Percentiles rank a stretch among this genome's conserved stretches.
phyloP scores from a whole-genome alignment of 192 early-diverging fungal species.

The Entomortierella beljakovae region DNA sequence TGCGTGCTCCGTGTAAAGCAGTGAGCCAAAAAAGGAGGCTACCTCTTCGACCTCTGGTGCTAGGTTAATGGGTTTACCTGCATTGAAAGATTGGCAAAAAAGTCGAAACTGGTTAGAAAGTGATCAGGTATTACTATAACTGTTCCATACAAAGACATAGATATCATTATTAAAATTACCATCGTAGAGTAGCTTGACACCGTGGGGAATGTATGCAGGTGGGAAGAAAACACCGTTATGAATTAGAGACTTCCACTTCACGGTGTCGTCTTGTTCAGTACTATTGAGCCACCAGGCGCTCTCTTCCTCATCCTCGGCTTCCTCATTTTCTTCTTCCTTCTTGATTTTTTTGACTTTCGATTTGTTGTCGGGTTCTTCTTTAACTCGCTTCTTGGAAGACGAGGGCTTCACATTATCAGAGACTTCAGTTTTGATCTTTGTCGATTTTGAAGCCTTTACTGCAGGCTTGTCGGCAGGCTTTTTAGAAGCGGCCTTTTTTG shows the following conservation, averaged over 20 bases:
- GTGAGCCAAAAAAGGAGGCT: constrained; percentile 91
- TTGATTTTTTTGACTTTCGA: constrained; percentile 29
- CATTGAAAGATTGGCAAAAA: no score
- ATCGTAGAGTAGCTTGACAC: constrained; percentile 88
- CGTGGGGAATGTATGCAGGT: constrained; percentile 90
- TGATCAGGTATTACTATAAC: not conserved
- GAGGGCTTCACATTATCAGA: constrained; percentile 10
- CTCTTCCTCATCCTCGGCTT: constrained; percentile 54
- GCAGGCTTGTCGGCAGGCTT: constrained; percentile 36
- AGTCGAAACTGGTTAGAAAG: no score
- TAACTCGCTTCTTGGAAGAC: constrained; percentile 42
- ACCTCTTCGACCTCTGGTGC: constrained; percentile 92
- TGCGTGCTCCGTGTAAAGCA: constrained; percentile 86
- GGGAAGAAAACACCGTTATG: constrained; percentile 94
- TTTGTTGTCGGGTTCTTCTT: constrained; percentile 36
- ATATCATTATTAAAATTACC: constrained; percentile 54
- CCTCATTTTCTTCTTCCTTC: constrained; percentile 50
- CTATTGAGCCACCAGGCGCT: constrained; percentile 80
- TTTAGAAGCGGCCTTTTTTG: constrained; percentile 37
- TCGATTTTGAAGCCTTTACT: constrained; percentile 29
- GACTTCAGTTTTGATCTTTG: constrained; percentile 27
- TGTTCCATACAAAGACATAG: not conserved
- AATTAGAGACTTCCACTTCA: constrained; percentile 89
- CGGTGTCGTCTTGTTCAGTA: constrained; percentile 64
- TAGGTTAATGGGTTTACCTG: constrained; percentile 65